These are phyloP conservation scores for Solanum raphanifolium DNA, from an alignment of 257 asterid species.

Conservation along the genomic window DNA sequence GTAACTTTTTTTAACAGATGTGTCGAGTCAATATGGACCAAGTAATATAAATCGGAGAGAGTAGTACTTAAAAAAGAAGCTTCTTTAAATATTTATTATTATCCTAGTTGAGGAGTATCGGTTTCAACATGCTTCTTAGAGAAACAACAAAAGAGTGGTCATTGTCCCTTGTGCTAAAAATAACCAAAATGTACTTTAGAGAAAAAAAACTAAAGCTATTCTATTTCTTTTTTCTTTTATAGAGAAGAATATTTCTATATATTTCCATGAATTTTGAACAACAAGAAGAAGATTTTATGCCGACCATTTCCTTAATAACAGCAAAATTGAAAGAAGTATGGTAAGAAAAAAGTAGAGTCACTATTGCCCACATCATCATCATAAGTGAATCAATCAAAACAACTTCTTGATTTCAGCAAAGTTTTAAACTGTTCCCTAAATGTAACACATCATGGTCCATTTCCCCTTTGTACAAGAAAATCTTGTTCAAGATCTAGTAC, in stretches of 20 bases:
- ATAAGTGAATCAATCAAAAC: slow-evolving; percentile 12
- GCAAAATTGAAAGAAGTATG: slow-evolving; percentile 12
- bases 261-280: neutral
- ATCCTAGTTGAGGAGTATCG: slow-evolving; percentile 2
- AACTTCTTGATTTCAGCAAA: slow-evolving; percentile 28
- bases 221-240: neutral
- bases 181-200: neutral
- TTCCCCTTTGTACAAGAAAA: slow-evolving; percentile 1
- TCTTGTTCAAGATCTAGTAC: neutral
- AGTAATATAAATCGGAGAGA: neutral
- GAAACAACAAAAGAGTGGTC: slow-evolving; percentile 5
- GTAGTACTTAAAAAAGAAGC: neutral
- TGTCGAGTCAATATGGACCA: neutral
- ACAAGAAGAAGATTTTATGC: neutral
- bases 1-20: neutral
- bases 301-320: slow-evolving; percentile 35
- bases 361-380: slow-evolving; percentile 5
- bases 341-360: slow-evolving; percentile 3
- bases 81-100: neutral
- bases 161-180: neutral
- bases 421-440: slow-evolving; percentile 14
- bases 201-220: neutral
- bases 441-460: slow-evolving; percentile 23
- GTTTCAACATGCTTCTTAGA: neutral
- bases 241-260: neutral